Evolutionary conservation across 495 filamentous ascomycete species (phyloP), one percentile per base, ranked within the genome.

Genomic region (Aspergillus sclerotioniger): DNA sequence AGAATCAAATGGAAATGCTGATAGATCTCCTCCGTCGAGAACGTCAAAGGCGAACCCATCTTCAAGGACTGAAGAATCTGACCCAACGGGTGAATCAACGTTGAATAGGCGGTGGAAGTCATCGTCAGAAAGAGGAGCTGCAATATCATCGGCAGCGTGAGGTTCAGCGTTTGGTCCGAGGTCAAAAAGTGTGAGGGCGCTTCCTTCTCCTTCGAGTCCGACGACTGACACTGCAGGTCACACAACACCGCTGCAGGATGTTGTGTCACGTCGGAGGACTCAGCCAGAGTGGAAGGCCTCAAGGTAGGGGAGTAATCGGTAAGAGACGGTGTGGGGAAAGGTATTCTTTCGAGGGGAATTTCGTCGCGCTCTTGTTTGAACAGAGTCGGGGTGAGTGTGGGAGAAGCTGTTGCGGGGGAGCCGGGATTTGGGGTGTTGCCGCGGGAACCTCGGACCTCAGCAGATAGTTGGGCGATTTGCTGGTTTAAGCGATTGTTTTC

Each of bases 171-270:
- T 66, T 73, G 74, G 51, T 71, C 69, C 67, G 76, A 82, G 71
- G 72, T 81, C 72, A 72, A 82, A 78, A 69, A 80, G 75, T 68
- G 76, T 69, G 75, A 81, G 66, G 71, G 80, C 72, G 72, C 71
- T 71, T 70, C 72, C 79, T 61, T 68, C 67, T 74, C 75, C 79
- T 72, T 84, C 82, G 87, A 81, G 77, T 79, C 81, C 78, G 75
- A 80, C 83, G 86, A 92, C 87, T 85, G 94, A 97, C 94, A 98
- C 94, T 88, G 94, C 94, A 96, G 94, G 94, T 93, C 94, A 82
- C 90, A 97, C 93, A 97, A 96, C 92, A 96, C 86, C 91, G 82
- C 93, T 81, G 94, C 94, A 96, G 94, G 90, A 96, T 96, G 93
- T 96, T 96, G 93, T 97, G 92, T 92, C 94, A 83, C 75, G 81